Base-by-base conservation (phyloP, 139 green algal species). In the Nannochloris sp. region DNA sequence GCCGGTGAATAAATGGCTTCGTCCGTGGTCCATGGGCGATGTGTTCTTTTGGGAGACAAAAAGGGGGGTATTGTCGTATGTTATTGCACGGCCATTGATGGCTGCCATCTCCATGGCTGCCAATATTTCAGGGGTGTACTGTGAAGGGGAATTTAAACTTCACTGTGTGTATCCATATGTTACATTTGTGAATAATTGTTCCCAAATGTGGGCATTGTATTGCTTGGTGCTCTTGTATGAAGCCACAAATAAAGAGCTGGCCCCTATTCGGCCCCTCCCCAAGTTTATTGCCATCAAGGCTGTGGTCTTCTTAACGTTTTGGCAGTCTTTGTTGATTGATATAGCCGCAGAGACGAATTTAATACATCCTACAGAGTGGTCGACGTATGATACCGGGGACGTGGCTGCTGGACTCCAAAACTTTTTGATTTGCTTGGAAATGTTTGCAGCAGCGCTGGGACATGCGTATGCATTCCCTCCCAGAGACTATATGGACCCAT, bases 281-380 rank as follows among this genome's bases (percentile, higher is more conserved):
- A 97, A 98, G 75, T 98, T 98, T 71, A 46, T 95, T 26, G 84
- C 79, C 50, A 92, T 98, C 68, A 98, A 98, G 73, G 79, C 83
- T 1, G 82, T 98, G 10, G 85, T 98, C 13, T 98, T 98, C 70
- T 73, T 96, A 31, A 89, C 89, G 2, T 98, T 93, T 73, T 98
- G 92, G 92, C 93, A 96, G 63, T 72, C 66, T 29, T 70, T 88
- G 49, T 25, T 56, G 56, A 78, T 84, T 20, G 60, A 65, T 50
- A 59, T 84, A n/a, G 56, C 63, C 29, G 68, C 70, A 10, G 56
- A 67, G 46, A 43, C 77, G 40, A 76, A 72, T 16, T 49, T 76
- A 11, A 78, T 83, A 50, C 58, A 72, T 48, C 46, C 65, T 28
- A 28, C 68, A 0, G 71, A 78, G 6, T 91, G 70, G 71, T 77